Evolutionary conservation across 1,284 basidiomycete species (phyloP), one percentile per base, ranked within the genome.

Genomic region (Microbotryum saponariae): DNA sequence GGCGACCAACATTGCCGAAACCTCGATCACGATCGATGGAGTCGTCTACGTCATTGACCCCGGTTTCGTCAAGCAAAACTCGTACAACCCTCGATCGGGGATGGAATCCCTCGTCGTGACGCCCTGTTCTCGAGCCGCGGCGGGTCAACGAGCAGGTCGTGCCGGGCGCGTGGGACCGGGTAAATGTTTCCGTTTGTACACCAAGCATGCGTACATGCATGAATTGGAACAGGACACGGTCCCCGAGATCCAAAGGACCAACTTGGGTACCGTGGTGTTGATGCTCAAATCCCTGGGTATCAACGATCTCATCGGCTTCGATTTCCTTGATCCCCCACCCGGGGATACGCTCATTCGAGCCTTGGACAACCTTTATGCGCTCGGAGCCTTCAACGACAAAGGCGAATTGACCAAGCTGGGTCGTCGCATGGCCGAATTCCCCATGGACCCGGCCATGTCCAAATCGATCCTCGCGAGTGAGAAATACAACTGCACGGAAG

Each of bases 41-140:
- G 91, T 97, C 6, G 92, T 97, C 4, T 97, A 94, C 75, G 93
- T 97, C 51, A 97, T 97, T 69, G 93, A 97, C 74, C 92, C 93
- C 3, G 93, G 93, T 3, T 96, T 96, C 72, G 92, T 96, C 69
- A 97, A 97, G 78, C 93, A 97, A 74, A 97, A 97, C 76, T 88
- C 91, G 52, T 97, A 92, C 75, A 97, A 97, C 75, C 93, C 93
- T 2, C 83, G 91, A 70, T 93, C 92, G 48, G 92, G 93, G 21
- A 97, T 97, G 92, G 91, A 89, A 29, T 93, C 91, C 0, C 80
- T 97, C 12, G 85, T 91, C 8, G 90, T 96, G 31, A 91, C 94
- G 60, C 92, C 93, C 0, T 94, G 94, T 74, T 98, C 94, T 29
- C 83, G 93, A 65, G 96, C 96, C 18, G 96, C 93, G 33, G 94